Conservation (phyloP, 148 eudicot genomes). For the Gaultheria prostrata region DNA sequence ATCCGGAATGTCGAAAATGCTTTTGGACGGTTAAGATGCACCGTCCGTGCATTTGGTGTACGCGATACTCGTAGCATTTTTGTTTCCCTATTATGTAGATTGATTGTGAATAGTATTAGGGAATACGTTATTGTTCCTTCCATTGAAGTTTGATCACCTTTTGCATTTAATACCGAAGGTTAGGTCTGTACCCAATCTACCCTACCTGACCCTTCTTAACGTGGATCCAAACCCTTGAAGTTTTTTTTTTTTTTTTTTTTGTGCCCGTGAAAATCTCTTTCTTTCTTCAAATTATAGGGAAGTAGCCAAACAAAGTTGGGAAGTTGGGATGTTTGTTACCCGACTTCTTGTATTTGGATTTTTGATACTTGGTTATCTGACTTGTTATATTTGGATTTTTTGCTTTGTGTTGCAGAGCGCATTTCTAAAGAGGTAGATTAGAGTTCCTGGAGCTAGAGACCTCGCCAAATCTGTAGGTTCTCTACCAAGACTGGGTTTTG, state of each 20-base stretch:
- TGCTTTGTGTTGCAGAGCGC: conserved; percentile 6
- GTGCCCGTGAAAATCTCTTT: neutral
- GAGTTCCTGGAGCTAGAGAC: neutral
- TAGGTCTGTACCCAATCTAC: neutral
- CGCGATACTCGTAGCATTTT: no score
- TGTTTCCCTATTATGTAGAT: neutral
- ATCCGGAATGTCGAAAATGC: no score
- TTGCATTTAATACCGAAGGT: neutral
- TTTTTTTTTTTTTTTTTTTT: neutral
- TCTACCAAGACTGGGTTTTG: neutral
- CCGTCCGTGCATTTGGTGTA: no score
- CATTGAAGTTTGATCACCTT: neutral
- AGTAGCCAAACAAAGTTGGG: neutral
- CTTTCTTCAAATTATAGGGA: neutral
- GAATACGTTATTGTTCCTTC: neutral
- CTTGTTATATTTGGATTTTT: neutral
- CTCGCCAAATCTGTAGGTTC: conserved; percentile 1
- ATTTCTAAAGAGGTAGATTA: neutral
- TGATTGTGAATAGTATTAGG: neutral
- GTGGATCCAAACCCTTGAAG: neutral
- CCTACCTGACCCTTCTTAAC: neutral
- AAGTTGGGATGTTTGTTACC: neutral
- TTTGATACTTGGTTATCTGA: neutral
- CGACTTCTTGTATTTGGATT: neutral
- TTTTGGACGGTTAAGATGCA: no score